Base-by-base conservation (phyloP, 768 basidiomycete species). In the Boletus insuetus region DNA sequence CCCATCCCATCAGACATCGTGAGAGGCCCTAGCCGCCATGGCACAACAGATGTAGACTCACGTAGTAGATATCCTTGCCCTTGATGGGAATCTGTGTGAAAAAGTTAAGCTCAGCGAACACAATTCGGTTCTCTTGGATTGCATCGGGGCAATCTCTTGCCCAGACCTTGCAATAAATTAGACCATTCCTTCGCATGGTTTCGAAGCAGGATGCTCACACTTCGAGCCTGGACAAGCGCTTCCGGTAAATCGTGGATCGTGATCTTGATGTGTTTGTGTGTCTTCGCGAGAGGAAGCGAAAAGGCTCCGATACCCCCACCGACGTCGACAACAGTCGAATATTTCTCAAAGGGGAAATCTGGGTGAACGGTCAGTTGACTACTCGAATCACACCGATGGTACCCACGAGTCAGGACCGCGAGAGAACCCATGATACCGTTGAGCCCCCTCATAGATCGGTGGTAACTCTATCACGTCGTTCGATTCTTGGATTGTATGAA, bases 221-320 rank as follows among this genome's bases (percentile, higher is more conserved):
- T 26, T 57, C 53, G 60, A 0, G 69, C 51, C 45, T 64, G 67
- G 6, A 41, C 48, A 11, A 75, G 55, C 6, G 59, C 58, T 14
- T 63, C 57, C 0, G 64, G 66, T 14, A 70, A 48, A 46, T 75
- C 75, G 16, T 73, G 74, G 20, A 74, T 47, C 7, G 65, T 65
- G 8, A 74, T 56, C 38, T 65, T 62, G n/a, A 75, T n/a, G 22
- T 71, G 48, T 19, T 70, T 65, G 49, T 69, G 58, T 20, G 24
- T 61, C 31, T 66, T 64, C 3, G 62, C 63, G 3, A 76, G 63
- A 3, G 66, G 63, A 16, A 76, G 51, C 20, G 69, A 61, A 31
- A 68, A 65, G 12, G 65, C 57, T 10, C 74, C 74, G 17, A 71
- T 63, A 8, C 73, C 66, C 41, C 73, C 73, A 11, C 73, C 74